phyloP scores from a whole-genome alignment of 2,329 filamentous ascomycete genomes.

The Tolypocladium inflatum region DNA sequence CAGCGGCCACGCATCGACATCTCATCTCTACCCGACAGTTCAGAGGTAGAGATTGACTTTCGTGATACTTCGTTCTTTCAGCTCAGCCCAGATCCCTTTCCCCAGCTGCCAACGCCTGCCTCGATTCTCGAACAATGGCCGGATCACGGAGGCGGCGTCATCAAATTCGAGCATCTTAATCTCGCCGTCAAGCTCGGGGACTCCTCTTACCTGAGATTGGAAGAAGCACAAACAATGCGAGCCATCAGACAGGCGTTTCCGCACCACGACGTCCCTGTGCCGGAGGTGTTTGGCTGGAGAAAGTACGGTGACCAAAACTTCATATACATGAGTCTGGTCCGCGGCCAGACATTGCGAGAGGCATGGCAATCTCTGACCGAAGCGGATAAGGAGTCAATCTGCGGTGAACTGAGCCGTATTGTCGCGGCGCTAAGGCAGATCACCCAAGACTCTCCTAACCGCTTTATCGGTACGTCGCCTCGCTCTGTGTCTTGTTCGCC shows the following conservation, averaged over 20 bases:
- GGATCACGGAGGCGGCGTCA: background rate
- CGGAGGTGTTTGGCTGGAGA: slow-evolving; percentile 24
- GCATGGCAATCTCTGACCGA: slow-evolving; percentile 9
- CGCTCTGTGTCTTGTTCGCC: background rate
- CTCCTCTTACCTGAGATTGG: background rate
- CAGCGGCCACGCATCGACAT: background rate
- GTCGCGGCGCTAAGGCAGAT: background rate
- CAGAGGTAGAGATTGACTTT: slow-evolving; percentile 4
- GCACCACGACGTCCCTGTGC: slow-evolving; percentile 7
- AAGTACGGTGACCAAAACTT: slow-evolving; percentile 3
- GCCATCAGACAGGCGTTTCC: slow-evolving; percentile 5
- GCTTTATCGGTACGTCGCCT: slow-evolving; percentile 5
- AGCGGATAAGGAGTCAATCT: slow-evolving; percentile 9
- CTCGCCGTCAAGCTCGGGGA: slow-evolving; percentile 6
- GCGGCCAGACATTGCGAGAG: slow-evolving; percentile 9
- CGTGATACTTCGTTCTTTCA: slow-evolving; percentile 6
- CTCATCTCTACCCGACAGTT: slow-evolving; percentile 4
- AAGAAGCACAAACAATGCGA: slow-evolving; percentile 7
- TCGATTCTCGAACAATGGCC: slow-evolving; percentile 1
- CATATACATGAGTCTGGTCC: slow-evolving; percentile 12
- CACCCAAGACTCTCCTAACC: slow-evolving; percentile 3
- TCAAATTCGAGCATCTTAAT: background rate
- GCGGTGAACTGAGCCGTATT: slow-evolving; percentile 1
- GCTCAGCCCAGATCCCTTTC: background rate
- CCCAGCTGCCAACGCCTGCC: slow-evolving; percentile 4